These are phyloP conservation scores for Boletus rubescentipes DNA, from an alignment of 768 basidiomycete genomes.

Conservation along the genomic window DNA sequence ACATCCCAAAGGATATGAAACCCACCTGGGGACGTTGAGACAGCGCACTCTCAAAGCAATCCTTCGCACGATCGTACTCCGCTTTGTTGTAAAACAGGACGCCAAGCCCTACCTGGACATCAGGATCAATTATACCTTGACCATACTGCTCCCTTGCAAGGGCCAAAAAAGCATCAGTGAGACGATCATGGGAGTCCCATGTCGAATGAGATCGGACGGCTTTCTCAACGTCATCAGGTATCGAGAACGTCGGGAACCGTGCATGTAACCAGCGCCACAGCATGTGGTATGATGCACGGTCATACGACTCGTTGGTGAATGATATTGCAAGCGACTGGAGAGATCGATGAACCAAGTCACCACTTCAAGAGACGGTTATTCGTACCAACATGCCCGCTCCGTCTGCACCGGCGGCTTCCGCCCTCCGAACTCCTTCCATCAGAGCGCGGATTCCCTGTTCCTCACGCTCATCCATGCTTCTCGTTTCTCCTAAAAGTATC, in stretches of 20 bases:
- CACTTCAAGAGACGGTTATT: constrained; percentile 4
- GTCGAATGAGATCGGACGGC: constrained; percentile 55
- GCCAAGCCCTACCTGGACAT: constrained; percentile 91
- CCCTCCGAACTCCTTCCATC: constrained; percentile 64
- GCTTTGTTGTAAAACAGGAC: constrained; percentile 88
- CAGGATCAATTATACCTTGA: constrained; percentile 73
- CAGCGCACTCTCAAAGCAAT: constrained; percentile 91
- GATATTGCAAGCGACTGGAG: constrained; percentile 89
- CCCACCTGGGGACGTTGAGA: constrained; percentile 70
- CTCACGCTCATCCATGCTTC: constrained; percentile 88
- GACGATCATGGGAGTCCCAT: constrained; percentile 80
- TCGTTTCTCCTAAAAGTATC: constrained; percentile 87
- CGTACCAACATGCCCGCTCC: constrained; percentile 77
- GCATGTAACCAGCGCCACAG: constrained; percentile 83
- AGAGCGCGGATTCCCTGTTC: constrained; percentile 80
- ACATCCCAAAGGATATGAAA: background rate
- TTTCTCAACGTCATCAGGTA: constrained; percentile 55
- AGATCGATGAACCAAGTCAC: constrained; percentile 9
- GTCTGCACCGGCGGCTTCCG: constrained; percentile 59
- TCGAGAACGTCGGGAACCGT: constrained; percentile 54
- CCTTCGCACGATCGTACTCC: constrained; percentile 86
- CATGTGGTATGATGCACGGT: constrained; percentile 81
- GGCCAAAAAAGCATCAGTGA: constrained; percentile 80
- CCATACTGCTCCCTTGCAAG: constrained; percentile 83
- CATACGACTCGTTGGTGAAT: constrained; percentile 92